Percentiles rank a stretch among this genome's conserved stretches.
Conservation (phyloP, 257 asterid species). For the Rehmannia glutinosa region DNA sequence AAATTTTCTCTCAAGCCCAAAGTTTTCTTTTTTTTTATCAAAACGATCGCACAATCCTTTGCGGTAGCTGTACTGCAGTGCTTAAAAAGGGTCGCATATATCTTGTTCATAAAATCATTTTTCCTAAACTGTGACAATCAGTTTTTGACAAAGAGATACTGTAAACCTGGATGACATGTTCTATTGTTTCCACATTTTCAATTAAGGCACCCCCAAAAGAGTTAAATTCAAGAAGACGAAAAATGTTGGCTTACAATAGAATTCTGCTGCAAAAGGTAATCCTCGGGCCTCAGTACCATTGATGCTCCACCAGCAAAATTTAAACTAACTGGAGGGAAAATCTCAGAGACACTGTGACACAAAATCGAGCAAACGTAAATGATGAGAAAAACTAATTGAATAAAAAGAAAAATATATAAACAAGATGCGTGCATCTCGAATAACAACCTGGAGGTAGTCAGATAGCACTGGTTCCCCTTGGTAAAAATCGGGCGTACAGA, state of each 20-base stretch:
- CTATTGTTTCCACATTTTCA: no score
- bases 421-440: neutral
- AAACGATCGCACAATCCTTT: no score
- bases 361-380: no score
- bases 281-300: slow-evolving; percentile 75
- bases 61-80: no score
- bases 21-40: no score
- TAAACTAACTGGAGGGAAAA: slow-evolving; percentile 74
- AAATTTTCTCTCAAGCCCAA: no score
- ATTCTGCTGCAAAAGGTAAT: slow-evolving; percentile 92
- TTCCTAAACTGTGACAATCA: neutral
- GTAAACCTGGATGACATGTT: no score
- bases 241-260: slow-evolving; percentile 59
- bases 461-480: slow-evolving; percentile 77
- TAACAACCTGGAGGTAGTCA: slow-evolving; percentile 73
- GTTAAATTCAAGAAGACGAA: neutral
- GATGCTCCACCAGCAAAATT: slow-evolving; percentile 89
- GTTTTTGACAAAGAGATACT: no score
- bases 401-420: neutral
- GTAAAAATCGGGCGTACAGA: slow-evolving; percentile 53
- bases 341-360: slow-evolving; percentile 51
- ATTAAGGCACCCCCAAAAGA: no score
- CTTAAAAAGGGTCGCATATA: no score
- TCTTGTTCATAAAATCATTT: no score
- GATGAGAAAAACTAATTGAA: neutral